Conservation (phyloP, 768 basidiomycete species). For the Pulveroboletus frians region DNA sequence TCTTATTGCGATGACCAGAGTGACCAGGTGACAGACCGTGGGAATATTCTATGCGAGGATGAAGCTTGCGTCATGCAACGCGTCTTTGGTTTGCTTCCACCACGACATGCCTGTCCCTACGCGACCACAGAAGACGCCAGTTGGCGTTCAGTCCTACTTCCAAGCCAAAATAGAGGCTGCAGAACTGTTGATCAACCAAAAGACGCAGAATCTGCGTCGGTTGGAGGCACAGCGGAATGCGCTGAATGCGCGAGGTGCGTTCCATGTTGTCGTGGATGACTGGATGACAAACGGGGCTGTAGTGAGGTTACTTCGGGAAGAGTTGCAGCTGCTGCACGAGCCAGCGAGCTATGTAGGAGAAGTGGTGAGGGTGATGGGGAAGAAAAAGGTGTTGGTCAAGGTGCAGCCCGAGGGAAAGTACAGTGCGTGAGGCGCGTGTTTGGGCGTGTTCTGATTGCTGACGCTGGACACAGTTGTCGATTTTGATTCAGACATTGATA, state of each 20-base stretch:
- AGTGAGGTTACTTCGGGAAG: constrained; percentile 90
- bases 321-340: constrained; percentile 88
- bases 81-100: neutral
- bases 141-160: constrained; percentile 84
- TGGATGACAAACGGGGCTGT: neutral
- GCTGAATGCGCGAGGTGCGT: constrained; percentile 84
- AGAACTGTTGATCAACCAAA: constrained; percentile 90
- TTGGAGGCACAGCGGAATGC: constrained; percentile 97
- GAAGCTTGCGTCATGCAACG: constrained; percentile 10
- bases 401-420: constrained; percentile 99
- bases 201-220: constrained; percentile 92
- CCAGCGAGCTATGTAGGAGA: constrained; percentile 98
- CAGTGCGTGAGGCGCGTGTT: constrained; percentile 50
- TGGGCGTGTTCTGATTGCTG: neutral
- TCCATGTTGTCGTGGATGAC: neutral
- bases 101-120: constrained; percentile 36
- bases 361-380: constrained; percentile 97
- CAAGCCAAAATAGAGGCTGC: constrained; percentile 93
- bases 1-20: too few relatives aligned
- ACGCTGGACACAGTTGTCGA: constrained; percentile 68
- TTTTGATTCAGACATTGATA: constrained; percentile 81
- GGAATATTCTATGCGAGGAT: neutral
- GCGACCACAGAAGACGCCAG: constrained; percentile 39
- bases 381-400: constrained; percentile 97
- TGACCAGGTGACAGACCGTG: neutral